These are phyloP conservation scores for Pecoramyces ruminantium DNA, from an alignment of 192 early-diverging fungal species.

Conservation along the genomic window DNA sequence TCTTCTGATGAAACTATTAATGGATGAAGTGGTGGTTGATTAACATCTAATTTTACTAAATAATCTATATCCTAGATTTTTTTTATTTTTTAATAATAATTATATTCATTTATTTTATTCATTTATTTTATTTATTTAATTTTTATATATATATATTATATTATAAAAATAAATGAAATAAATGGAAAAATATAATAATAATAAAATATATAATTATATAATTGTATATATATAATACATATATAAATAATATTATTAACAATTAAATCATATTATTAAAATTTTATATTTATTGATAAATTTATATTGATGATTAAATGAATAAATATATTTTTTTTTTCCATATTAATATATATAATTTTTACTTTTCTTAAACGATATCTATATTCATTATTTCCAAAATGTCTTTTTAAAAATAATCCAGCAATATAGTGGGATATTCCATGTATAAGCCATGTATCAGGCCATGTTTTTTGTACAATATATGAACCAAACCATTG, in stretches of 20 bases:
- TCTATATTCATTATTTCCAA: slow-evolving; percentile 78
- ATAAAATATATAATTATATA: too few relatives aligned
- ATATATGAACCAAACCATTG: slow-evolving; percentile 97
- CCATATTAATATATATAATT: background rate
- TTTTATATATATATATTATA: too few relatives aligned
- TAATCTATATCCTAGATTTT: background rate
- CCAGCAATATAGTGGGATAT: slow-evolving; percentile 58
- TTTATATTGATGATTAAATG: too few relatives aligned
- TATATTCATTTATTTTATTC: too few relatives aligned
- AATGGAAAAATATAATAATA: too few relatives aligned
- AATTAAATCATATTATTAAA: too few relatives aligned
- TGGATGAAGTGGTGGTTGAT: slow-evolving; percentile 72
- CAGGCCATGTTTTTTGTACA: slow-evolving; percentile 26
- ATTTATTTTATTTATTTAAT: too few relatives aligned
- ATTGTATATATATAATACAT: too few relatives aligned
- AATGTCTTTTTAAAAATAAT: slow-evolving; percentile 57
- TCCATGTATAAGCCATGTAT: slow-evolving; percentile 78
- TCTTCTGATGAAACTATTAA: slow-evolving; percentile 2
- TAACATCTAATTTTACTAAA: slow-evolving; percentile 46
- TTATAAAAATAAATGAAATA: too few relatives aligned
- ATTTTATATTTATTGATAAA: too few relatives aligned
- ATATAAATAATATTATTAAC: too few relatives aligned
- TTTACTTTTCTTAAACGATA: slow-evolving; percentile 58
- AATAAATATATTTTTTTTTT: too few relatives aligned
- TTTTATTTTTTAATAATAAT: background rate